Evolutionary conservation across 202 grass and related monocot genomes (phyloP), one percentile per base, ranked within the genome.

Genomic region (Bolboschoenoplectus hybrid): DNA sequence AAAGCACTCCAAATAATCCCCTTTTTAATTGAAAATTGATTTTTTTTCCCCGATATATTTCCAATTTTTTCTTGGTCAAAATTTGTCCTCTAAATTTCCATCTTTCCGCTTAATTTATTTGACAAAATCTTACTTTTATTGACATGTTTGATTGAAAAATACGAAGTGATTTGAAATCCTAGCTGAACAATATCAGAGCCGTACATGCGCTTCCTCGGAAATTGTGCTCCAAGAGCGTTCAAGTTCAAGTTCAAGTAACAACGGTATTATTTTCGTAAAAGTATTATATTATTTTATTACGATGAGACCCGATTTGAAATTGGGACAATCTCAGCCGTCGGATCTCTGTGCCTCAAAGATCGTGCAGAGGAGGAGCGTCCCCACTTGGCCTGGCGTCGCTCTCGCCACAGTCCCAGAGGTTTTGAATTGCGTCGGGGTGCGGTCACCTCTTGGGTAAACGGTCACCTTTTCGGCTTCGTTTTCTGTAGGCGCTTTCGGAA

Each of bases 131-230:
- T 49, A 76, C 38, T 13, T 11, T 13, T 32, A 35, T 69, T 44
- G 34, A 5, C 3, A 36, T 26, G 26, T 26, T 26, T 26, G 26
- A 26, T 58, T 80, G 3, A 41, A 7, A 10, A 60, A 1, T 39
- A 78, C 7, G 61, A 71, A 57, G 47, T 53, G 65, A 84, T 84
- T 72, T 84, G 82, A 84, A 84, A 84, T 84, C 46, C 67, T 39
- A 8, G 51, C 1, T n/a, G 16, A 61, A 4, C 3, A 13, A 58
- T 7, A 40, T 47, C 8, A 80, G 38, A 0, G 1, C 52, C 53
- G 75, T 60, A 43, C 75, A 79, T 78, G 20, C 52, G 1, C 2
- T 53, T 74, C 3, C 55, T 80, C 10, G 76, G 55, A 38, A 61
- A 12, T 43, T 80, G 76, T 41, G 76, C 38, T 57, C 1, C 5